phyloP scores from a whole-genome alignment of 1,139 yeast genomes.

The Casaregolazyma lundiana region DNA sequence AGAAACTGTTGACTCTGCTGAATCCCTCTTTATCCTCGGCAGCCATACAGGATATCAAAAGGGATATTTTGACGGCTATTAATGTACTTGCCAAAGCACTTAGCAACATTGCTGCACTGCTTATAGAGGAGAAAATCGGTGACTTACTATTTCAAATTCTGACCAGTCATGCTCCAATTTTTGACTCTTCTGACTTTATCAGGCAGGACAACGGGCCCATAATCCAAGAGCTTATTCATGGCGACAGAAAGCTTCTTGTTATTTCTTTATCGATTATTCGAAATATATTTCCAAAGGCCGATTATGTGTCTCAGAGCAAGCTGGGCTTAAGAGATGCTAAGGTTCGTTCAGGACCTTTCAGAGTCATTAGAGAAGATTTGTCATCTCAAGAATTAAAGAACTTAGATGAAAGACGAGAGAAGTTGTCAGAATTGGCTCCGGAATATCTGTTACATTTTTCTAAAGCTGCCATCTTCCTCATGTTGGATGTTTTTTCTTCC shows the following conservation, averaged over 20 bases:
- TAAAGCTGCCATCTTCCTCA: conserved; percentile 50
- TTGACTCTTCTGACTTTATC: conserved; percentile 22
- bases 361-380: conserved; percentile 10
- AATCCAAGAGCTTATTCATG: conserved; percentile 69
- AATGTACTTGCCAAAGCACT: conserved; percentile 44
- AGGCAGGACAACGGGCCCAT: conserved; percentile 37
- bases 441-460: conserved; percentile 39
- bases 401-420: conserved; percentile 13
- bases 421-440: conserved; percentile 16
- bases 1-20: conserved; percentile 22
- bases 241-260: conserved; percentile 61
- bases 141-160: conserved; percentile 32
- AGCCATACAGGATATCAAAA: conserved; percentile 22
- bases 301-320: conserved; percentile 12
- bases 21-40: conserved; percentile 22
- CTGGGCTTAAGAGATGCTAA: conserved; percentile 1
- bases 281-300: conserved; percentile 41
- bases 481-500: conserved; percentile 68
- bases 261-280: conserved; percentile 55
- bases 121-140: conserved; percentile 29
- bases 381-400: conserved; percentile 13
- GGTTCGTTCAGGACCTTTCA: conserved; percentile 29
- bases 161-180: conserved; percentile 31
- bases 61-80: conserved; percentile 32
- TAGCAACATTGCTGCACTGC: conserved; percentile 23